Base-by-base conservation (phyloP, 1,139 yeast genomes). In the Hanseniaspora sp. region DNA sequence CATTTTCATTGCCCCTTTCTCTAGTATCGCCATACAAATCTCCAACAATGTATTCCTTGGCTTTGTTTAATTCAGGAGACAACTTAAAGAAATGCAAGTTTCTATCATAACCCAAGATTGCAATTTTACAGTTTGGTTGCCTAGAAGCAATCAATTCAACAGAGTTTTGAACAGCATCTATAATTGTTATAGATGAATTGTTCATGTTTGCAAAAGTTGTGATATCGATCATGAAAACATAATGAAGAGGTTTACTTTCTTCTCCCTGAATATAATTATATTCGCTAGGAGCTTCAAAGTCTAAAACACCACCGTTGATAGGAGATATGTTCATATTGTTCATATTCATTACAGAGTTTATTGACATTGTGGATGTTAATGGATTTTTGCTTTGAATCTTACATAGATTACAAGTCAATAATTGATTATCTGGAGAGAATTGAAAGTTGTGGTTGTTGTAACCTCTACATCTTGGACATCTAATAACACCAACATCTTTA, bases 391-490 rank as follows among this genome's bases (percentile, higher is more conserved):
- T 85, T 56, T 87, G 78, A 61, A 85, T 86, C 58, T 81, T 83
- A 70, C 99, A 92, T 63, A 92, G 79, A 67, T 92, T 92, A 72
- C 99, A 92, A 30, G 79, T 74, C 68, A 86, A 85, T 58, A 72
- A 74, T 12, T 43, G 47, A 46, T 82, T 79, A 44, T 82, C 82
- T 52, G 75, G 77, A 9, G 80, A 75, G 60, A 83, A 82, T 61
- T 80, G 71, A 82, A 86, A 84, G 17, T 82, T 78, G 2, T 97
- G 95, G 65, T 92, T 92, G 60, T 88, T 75, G 67, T 88, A 92
- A 1, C 95, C 78, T 57, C 96, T 78, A 69, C 99, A 92, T 57
- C 98, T 81, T 60, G 80, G 78, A 69, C 98, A 92, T 62, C 99
- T 77, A 39, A 95, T 82, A 0, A 96, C 96, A 0, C 88, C 86